Evolutionary conservation across 208 protist genomes (phyloP).

Genomic region (Strigomonas culicis): DNA sequence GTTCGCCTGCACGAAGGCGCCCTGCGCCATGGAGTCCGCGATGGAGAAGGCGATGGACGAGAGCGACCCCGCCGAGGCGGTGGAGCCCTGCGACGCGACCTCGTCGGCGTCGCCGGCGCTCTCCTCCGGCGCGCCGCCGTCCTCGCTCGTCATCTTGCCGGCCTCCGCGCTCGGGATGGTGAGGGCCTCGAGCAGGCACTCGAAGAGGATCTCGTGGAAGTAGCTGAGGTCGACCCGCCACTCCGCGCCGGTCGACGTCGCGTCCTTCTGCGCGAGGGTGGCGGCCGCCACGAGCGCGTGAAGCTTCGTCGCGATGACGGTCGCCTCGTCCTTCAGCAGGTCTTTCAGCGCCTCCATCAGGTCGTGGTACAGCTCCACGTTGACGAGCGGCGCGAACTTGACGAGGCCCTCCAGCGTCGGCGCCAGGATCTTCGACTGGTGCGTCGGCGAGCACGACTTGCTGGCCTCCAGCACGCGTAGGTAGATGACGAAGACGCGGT

Average conservation of each 20-base stretch:
- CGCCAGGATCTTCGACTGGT: constrained; percentile 88
- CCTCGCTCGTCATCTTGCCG: constrained; percentile 63
- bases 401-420: constrained; percentile 86
- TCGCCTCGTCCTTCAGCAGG: constrained; percentile 74
- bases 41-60: constrained; percentile 92
- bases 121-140: constrained; percentile 19
- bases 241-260: constrained; percentile 68
- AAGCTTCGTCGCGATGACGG: constrained; percentile 80
- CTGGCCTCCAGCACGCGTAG: constrained; percentile 86
- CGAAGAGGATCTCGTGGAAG: constrained; percentile 90
- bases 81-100: constrained; percentile 74
- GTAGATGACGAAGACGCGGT: constrained; percentile 91
- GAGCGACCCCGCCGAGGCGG: constrained; percentile 80
- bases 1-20: constrained; percentile 76
- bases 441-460: constrained; percentile 70
- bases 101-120: constrained; percentile 52
- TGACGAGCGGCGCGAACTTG: constrained; percentile 90
- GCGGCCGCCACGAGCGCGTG: constrained; percentile 88
- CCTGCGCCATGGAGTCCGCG: constrained; percentile 86
- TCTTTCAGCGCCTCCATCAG: constrained; percentile 87
- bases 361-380: constrained; percentile 88
- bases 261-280: constrained; percentile 82
- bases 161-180: constrained; percentile 55
- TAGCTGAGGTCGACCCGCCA: constrained; percentile 92
- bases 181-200: constrained; percentile 79